phyloP scores from a whole-genome alignment of 2,329 filamentous ascomycete species.

The Cyphellophora europaea region DNA sequence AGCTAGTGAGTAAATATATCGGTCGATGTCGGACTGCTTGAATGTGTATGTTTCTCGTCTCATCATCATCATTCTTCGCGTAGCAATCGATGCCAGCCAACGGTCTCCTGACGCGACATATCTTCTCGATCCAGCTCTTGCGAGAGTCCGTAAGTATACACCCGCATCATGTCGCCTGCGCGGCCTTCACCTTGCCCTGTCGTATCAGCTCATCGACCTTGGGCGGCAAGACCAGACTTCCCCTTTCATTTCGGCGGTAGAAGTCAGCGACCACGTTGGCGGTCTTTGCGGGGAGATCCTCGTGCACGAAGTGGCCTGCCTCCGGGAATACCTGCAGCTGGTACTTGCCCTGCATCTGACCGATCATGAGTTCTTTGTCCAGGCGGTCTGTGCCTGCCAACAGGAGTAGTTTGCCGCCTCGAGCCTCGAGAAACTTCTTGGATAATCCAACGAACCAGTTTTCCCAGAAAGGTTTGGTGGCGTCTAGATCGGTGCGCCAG shows the following conservation, averaged over 20 bases:
- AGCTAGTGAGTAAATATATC: no score
- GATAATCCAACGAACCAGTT: slow-evolving; percentile 86
- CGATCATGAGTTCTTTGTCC: slow-evolving; percentile 87
- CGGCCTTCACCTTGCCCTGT: slow-evolving; percentile 18
- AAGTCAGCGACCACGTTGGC: slow-evolving; percentile 82
- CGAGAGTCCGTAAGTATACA: no score
- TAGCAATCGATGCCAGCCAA: no score
- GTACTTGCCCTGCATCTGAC: slow-evolving; percentile 98
- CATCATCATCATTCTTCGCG: no score
- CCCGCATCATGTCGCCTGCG: no score
- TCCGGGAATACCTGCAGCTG: slow-evolving; percentile 90
- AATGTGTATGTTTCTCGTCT: no score
- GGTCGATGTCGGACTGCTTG: no score
- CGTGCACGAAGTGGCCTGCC: slow-evolving; percentile 93
- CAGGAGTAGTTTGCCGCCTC: slow-evolving; percentile 64
- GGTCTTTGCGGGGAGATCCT: slow-evolving; percentile 85
- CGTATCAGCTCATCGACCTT: slow-evolving; percentile 69
- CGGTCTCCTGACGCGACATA: no score
- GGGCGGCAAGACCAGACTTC: slow-evolving; percentile 73
- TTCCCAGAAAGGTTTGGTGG: slow-evolving; percentile 87
- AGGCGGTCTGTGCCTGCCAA: slow-evolving; percentile 83
- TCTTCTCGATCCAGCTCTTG: no score
- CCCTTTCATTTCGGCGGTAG: slow-evolving; percentile 81
- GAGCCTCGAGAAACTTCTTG: slow-evolving; percentile 71
- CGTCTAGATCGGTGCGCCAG: slow-evolving; percentile 77